Evolutionary conservation across 345 rosid species (phyloP), one percentile per base, ranked within the genome.

Genomic region (Populus alba): DNA sequence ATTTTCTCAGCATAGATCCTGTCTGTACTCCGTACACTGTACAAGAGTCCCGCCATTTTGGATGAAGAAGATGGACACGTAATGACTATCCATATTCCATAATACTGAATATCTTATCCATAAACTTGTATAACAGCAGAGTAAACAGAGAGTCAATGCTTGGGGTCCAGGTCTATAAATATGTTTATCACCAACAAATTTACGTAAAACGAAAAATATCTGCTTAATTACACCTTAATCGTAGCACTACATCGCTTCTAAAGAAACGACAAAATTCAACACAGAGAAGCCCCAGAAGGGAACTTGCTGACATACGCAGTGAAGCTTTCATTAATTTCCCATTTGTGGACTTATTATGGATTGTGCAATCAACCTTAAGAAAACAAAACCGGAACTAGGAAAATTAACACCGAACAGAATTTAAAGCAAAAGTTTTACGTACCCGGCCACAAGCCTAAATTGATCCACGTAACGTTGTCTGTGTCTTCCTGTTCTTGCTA

Each of bases 401-500:
- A 2, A 49, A 20, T 6, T 0, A 10, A 55, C 18, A 37, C 1
- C 9, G 61, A 68, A 51, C 8, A 22, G n/a, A 53, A 66, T 1
- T 68, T 25, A 33, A 73, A 23, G 43, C 8, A 2, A 33, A 66
- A 8, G 43, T 27, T 45, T 38, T 22, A 31, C 72, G 2, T 85
- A 86, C 91, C 91, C 91, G 20, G 91, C 80, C 0, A 88, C 89
- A 73, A 86, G 89, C 82, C 91, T 88, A 25, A 88, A 77, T 27
- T 83, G 85, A 76, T 80, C 86, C 57, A 81, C 75, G 62, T 88
- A 88, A 68, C 91, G 86, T 69, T 88, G 91, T 66, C 74, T 84
- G n/a, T 75, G 81, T 71, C 91, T 86, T 18, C 88, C 91, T 35
- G 81, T 85, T 75, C 90, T 67, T 18, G 87, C 90, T 7, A 61